Base-by-base conservation (phyloP, 495 filamentous ascomycete species). In the Letharia columbiana region DNA sequence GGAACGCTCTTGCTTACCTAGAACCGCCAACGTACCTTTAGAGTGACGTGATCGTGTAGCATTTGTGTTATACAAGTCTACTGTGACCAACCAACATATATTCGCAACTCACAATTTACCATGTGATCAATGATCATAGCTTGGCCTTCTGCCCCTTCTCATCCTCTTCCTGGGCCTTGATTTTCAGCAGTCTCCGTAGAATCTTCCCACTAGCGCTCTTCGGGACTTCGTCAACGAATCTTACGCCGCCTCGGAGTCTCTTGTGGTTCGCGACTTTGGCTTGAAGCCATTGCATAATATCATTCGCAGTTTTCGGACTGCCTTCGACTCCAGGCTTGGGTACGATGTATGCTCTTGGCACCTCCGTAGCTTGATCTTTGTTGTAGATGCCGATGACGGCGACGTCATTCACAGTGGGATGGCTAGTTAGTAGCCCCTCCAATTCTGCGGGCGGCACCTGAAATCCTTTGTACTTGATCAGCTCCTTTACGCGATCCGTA, bases 141-240 rank as follows among this genome's bases (percentile, higher is more conserved):
- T 71, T 75, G 11, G 74, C 68, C 41, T 65, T 67, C 63, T 59
- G 20, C 13, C 71, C 72, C 40, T 77, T 69, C 49, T 68, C 68
- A 64, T 74, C 73, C 50, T 82, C 83, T 73, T 78, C 77, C 68
- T 72, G 71, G 54, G 84, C 84, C 70, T 75, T 73, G 57, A 80
- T 75, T 71, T 85, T 85, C 71, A 88, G 72, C 49, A 93, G 64
- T 54, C 91, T 81, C 68, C 92, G 86, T 70, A 98, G 74, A 61
- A 97, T 91, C 83, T 98, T 98, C 1, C 93, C 93, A 73, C 86
- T 87, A 1, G 83, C 82, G 66, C 87, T 93, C 82, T 94, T 96
- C 39, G 93, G 93, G 12, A 98, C 84, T 68, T 82, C 79, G 67
- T 96, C 86, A 12, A 96, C 80, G 72, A 95, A 98, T 12, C 81